These are phyloP conservation scores for Neurospora sp. DNA, from an alignment of 495 filamentous ascomycete species.

Conservation along the genomic window DNA sequence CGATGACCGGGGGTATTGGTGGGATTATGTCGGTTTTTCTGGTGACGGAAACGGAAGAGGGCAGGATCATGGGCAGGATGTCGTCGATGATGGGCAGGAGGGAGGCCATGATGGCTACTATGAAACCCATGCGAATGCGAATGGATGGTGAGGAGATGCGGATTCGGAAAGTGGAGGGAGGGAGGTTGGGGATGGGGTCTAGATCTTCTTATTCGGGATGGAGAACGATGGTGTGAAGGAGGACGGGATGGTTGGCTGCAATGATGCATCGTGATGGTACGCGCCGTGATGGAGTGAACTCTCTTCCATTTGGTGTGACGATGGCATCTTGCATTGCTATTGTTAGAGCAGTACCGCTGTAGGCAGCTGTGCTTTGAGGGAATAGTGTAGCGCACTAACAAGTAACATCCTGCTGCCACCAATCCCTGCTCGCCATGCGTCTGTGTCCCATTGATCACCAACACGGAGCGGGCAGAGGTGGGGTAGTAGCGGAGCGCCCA, in stretches of 20 bases:
- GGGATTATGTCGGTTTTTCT: slow-evolving; percentile 32
- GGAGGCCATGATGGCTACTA: slow-evolving; percentile 27
- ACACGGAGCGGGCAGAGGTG: background rate
- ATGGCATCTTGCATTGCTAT: background rate
- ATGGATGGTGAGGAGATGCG: background rate
- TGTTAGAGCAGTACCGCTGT: background rate
- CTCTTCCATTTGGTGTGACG: background rate
- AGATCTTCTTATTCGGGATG: background rate
- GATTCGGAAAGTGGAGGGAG: background rate
- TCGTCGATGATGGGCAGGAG: slow-evolving; percentile 40
- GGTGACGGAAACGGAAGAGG: slow-evolving; percentile 34
- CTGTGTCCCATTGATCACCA: background rate
- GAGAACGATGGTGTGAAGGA: too few relatives aligned
- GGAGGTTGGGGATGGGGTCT: background rate
- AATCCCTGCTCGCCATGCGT: background rate
- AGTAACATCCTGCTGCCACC: background rate
- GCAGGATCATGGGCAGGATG: slow-evolving; percentile 40
- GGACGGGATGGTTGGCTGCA: too few relatives aligned
- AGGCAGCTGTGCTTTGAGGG: background rate
- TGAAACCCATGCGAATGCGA: background rate
- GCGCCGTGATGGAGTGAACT: background rate
- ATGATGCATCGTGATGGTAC: background rate
- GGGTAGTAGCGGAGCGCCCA: background rate
- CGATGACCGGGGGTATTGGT: slow-evolving; percentile 14
- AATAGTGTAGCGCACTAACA: background rate